Evolutionary conservation across 768 basidiomycete species (phyloP).

Genomic region (Podaxis sp.): DNA sequence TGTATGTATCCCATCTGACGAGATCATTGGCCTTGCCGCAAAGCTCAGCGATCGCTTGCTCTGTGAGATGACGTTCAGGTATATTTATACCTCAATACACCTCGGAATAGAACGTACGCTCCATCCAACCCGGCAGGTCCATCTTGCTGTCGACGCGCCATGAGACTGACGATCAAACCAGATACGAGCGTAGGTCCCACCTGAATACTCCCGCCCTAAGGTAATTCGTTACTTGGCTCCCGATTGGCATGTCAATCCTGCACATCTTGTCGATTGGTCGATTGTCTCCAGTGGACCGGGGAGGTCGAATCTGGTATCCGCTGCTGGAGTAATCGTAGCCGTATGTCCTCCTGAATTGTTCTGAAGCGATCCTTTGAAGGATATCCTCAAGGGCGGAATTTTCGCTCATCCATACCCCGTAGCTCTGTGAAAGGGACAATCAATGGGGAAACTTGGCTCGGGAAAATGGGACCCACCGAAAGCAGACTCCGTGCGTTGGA

Average conservation of each 20-base stretch:
- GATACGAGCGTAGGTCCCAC: neutral
- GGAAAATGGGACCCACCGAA: neutral
- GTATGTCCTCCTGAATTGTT: neutral
- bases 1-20: neutral
- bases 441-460: neutral
- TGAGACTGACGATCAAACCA: neutral
- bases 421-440: neutral
- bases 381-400: neutral
- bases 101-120: neutral
- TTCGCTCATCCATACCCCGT: neutral
- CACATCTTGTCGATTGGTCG: constrained; percentile 4
- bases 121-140: neutral
- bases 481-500: neutral
- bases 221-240: neutral
- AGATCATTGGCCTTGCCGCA: neutral
- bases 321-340: neutral
- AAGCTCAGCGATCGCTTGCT: neutral
- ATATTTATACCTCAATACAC: neutral
- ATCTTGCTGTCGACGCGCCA: neutral
- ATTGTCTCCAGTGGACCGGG: neutral
- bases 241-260: neutral
- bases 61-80: neutral
- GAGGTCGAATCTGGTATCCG: neutral
- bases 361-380: neutral
- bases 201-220: neutral